Conservation (phyloP, 2,329 filamentous ascomycete genomes). For the Pseudocercospora crystallina region DNA sequence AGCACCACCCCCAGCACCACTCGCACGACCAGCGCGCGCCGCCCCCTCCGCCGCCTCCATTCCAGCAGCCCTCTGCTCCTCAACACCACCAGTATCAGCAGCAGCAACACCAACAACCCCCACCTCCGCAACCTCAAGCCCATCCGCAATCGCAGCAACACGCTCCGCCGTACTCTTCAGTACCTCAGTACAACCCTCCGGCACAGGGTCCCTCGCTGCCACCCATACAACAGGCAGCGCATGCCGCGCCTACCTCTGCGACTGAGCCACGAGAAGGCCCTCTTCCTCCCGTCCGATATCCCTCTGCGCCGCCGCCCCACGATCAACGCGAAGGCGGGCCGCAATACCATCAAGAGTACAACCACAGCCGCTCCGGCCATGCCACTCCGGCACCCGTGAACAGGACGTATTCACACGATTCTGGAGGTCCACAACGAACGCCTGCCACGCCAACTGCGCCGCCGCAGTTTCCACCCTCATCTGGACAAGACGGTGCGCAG, state of each 20-base stretch:
- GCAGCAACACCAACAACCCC: conserved; percentile 20
- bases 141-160: conserved; percentile 17
- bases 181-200: conserved; percentile 2
- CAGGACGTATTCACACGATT: conserved; percentile 35
- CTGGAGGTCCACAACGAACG: conserved; percentile 30
- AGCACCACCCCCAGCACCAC: conserved; percentile 15
- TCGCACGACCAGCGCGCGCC: conserved; percentile 15
- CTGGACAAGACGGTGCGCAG: conserved; percentile 28
- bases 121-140: conserved; percentile 18
- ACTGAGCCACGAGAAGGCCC: conserved; percentile 22
- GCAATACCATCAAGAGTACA: conserved; percentile 31
- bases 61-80: conserved; percentile 14
- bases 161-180: background rate
- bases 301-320: conserved; percentile 24
- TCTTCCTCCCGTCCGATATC: conserved; percentile 30
- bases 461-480: conserved; percentile 13
- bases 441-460: conserved; percentile 36
- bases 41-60: conserved; percentile 4
- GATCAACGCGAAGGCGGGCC: conserved; percentile 26
- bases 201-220: conserved; percentile 24
- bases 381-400: conserved; percentile 36
- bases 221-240: conserved; percentile 28
- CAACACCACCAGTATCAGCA: conserved; percentile 14
- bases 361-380: conserved; percentile 35
- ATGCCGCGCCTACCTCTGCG: conserved; percentile 25